These are phyloP conservation scores for Arabidopsis suecica DNA, from an alignment of 345 rosid species.

Conservation along the genomic window DNA sequence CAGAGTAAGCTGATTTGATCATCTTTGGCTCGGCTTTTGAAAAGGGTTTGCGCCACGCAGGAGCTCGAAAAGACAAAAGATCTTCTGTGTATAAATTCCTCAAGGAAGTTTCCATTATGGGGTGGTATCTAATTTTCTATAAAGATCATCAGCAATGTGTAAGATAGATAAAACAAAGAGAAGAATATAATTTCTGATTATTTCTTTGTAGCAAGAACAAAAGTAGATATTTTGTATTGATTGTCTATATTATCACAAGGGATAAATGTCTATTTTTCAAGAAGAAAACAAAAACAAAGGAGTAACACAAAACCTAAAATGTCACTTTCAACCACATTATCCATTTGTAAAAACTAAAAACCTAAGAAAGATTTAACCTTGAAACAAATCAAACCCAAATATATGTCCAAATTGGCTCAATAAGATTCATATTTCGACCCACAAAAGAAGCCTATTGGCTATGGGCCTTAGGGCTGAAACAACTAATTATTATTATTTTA, in stretches of 20 bases:
- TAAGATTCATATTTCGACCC: neutral
- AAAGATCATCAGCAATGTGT: constrained; percentile 32
- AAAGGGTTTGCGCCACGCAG: neutral
- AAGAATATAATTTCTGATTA: neutral
- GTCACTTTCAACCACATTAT: neutral
- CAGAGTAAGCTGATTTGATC: constrained; percentile 29
- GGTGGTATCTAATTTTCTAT: constrained; percentile 1
- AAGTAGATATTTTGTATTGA: constrained; percentile 15
- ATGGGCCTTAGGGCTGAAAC: constrained; percentile 9
- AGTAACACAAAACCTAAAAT: neutral
- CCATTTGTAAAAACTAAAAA: neutral
- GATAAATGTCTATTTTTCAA: neutral
- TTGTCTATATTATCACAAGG: constrained; percentile 31
- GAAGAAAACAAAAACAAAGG: neutral
- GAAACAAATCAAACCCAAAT: constrained; percentile 4
- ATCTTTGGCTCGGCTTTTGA: constrained; percentile 27
- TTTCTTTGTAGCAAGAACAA: constrained; percentile 18
- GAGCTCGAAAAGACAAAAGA: neutral
- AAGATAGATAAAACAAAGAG: constrained; percentile 8
- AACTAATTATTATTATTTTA: neutral
- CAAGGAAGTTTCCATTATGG: constrained; percentile 8
- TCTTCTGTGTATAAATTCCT: neutral
- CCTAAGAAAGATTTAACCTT: neutral
- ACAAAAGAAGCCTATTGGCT: constrained; percentile 10
- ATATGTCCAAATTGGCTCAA: neutral